These are phyloP conservation scores for Cardamine chenopodiifolia DNA, from an alignment of 345 rosid species.

Conservation along the genomic window DNA sequence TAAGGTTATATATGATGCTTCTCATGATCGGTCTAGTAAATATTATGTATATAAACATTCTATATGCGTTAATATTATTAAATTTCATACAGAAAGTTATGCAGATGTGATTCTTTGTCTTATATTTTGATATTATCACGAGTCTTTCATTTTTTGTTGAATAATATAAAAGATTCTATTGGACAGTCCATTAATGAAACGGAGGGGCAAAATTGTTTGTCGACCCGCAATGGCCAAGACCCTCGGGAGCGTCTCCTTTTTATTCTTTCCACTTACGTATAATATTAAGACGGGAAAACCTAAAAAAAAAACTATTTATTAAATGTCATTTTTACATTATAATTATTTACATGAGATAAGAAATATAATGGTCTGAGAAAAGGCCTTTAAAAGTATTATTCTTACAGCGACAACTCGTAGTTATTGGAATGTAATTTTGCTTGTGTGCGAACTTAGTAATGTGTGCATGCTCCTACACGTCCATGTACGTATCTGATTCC, in stretches of 20 bases:
- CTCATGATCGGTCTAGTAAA: conserved; percentile 12
- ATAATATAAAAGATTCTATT: conserved; percentile 28
- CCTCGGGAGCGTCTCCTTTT: conserved; percentile 28
- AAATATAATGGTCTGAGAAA: conserved; percentile 38
- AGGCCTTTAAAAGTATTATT: conserved; percentile 43
- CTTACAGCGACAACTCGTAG: conserved; percentile 44
- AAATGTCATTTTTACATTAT: not conserved
- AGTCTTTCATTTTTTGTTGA: conserved; percentile 16
- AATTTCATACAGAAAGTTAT: conserved; percentile 2
- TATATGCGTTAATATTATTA: conserved; percentile 16
- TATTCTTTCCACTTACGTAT: conserved; percentile 34
- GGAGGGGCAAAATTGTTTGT: conserved; percentile 48
- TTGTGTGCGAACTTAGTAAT: conserved; percentile 34
- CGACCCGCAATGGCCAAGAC: conserved; percentile 42
- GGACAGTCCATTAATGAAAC: conserved; percentile 44
- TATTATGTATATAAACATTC: conserved; percentile 21
- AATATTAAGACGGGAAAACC: conserved; percentile 14
- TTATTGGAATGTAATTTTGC: conserved; percentile 35
- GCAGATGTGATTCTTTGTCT: conserved; percentile 35
- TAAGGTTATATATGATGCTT: not conserved
- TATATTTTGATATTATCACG: conserved; percentile 27
- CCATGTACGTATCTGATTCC: conserved; percentile 46
- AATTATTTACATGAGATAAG: conserved; percentile 35
- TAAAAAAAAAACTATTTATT: not conserved
- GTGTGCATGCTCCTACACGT: conserved; percentile 40